phyloP scores from a whole-genome alignment of 2,329 filamentous ascomycete genomes.

The Emericellopsis atlantica region DNA sequence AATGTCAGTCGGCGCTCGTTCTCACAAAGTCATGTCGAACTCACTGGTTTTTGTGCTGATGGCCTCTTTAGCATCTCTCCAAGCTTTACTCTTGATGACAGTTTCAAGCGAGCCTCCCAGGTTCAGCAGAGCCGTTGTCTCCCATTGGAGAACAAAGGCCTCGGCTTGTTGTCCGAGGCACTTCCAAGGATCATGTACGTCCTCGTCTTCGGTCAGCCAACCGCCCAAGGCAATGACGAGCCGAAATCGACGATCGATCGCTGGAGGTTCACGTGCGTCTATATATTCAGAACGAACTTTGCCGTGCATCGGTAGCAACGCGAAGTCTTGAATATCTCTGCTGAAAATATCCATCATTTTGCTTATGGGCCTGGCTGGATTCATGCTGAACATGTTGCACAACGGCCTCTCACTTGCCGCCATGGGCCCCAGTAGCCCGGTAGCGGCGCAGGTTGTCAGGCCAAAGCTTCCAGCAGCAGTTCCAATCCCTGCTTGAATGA shows the following conservation, averaged over 20 bases:
- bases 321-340: conserved; percentile 80
- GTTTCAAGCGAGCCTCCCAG: conserved; percentile 68
- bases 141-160: conserved; percentile 74
- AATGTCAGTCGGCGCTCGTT: neutral
- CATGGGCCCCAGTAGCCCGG: conserved; percentile 66
- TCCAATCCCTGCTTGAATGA: conserved; percentile 70
- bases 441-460: conserved; percentile 60
- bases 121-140: conserved; percentile 63
- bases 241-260: conserved; percentile 56
- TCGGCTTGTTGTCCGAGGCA: conserved; percentile 62
- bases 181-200: conserved; percentile 61
- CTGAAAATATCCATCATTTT: conserved; percentile 84
- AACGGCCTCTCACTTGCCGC: conserved; percentile 70
- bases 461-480: conserved; percentile 66
- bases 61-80: conserved; percentile 51
- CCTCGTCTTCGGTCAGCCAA: conserved; percentile 63
- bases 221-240: conserved; percentile 77
- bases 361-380: conserved; percentile 68
- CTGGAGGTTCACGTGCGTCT: conserved; percentile 35
- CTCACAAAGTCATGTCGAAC: conserved; percentile 9
- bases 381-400: conserved; percentile 84
- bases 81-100: conserved; percentile 70
- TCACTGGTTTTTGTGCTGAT: conserved; percentile 33
- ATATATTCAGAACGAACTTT: conserved; percentile 21
- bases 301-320: conserved; percentile 62